Conservation (phyloP, 2,329 filamentous ascomycete species). For the Ilyonectria mors-panacis region DNA sequence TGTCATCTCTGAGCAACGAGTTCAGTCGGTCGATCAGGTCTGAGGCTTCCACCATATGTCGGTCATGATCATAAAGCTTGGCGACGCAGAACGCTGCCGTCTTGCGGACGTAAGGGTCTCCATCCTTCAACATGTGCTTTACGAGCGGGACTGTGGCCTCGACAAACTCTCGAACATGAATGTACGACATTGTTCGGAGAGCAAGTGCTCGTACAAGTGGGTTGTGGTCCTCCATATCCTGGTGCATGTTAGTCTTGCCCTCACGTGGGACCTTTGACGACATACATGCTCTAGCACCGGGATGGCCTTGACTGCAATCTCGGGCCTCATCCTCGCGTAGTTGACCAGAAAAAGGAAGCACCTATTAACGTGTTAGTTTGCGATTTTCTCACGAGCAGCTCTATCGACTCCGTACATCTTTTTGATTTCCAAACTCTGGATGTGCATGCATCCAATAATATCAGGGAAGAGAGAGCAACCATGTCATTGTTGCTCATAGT, state of each 20-base stretch:
- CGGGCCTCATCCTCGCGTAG: constrained; percentile 94
- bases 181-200: constrained; percentile 95
- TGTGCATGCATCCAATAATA: constrained; percentile 94
- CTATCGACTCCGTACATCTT: constrained; percentile 82
- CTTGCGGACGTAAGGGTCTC: constrained; percentile 96
- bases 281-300: constrained; percentile 86
- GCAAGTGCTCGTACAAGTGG: constrained; percentile 93
- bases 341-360: constrained; percentile 98
- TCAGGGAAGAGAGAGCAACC: constrained; percentile 96
- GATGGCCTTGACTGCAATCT: constrained; percentile 93
- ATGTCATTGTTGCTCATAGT: constrained; percentile 99
- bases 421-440: constrained; percentile 96
- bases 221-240: constrained; percentile 96
- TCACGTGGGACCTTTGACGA: not conserved
- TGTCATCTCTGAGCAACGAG: constrained; percentile 91
- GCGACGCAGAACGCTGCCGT: constrained; percentile 97
- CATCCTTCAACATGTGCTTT: constrained; percentile 85
- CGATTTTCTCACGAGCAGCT: not conserved
- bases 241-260: constrained; percentile 32
- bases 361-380: constrained; percentile 66
- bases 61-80: constrained; percentile 97
- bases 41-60: constrained; percentile 88
- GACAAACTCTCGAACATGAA: constrained; percentile 96
- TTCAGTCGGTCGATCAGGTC: constrained; percentile 95
- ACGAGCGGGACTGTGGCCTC: constrained; percentile 89